Evolutionary conservation across 1,139 yeast genomes (phyloP).

Genomic region (Kodamaea alishanica): DNA sequence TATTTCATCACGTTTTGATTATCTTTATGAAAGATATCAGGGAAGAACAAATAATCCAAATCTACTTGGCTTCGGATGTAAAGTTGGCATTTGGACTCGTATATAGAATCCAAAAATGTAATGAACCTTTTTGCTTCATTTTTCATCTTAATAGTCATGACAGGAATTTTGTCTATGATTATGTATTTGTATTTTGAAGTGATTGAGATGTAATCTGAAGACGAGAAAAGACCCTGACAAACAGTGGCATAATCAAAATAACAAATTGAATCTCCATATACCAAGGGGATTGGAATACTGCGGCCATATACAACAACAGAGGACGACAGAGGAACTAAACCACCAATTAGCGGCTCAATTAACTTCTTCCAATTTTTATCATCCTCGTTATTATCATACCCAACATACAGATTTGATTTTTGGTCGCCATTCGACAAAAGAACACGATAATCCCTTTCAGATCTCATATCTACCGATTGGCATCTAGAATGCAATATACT

Average conservation of each 20-base stretch:
- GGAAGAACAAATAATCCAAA: conserved; percentile 57
- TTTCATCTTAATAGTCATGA: conserved; percentile 54
- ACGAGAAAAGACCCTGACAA: conserved; percentile 57
- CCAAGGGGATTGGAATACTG: conserved; percentile 43
- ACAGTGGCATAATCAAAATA: conserved; percentile 51
- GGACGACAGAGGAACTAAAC: conserved; percentile 25
- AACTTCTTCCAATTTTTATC: conserved; percentile 8
- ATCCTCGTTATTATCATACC: conserved; percentile 23
- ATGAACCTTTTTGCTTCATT: conserved; percentile 69
- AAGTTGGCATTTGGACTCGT: conserved; percentile 63
- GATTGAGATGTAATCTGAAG: conserved; percentile 67
- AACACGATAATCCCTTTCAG: conserved; percentile 55
- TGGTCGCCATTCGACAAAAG: conserved; percentile 22
- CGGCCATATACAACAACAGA: conserved; percentile 56
- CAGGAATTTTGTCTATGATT: conserved; percentile 60
- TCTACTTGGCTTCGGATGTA: conserved; percentile 48
- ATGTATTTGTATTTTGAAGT: conserved; percentile 58
- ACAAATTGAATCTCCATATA: conserved; percentile 39
- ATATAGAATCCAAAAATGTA: conserved; percentile 62
- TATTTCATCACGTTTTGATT: conserved; percentile 3
- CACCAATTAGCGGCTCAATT: conserved; percentile 10
- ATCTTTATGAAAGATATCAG: conserved; percentile 28
- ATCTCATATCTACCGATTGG: conserved; percentile 59
- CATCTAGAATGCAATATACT: conserved; percentile 59
- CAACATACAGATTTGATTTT: conserved; percentile 37